Base-by-base conservation (phyloP, 441 rosid genomes). In the Erodium trifolium region DNA sequence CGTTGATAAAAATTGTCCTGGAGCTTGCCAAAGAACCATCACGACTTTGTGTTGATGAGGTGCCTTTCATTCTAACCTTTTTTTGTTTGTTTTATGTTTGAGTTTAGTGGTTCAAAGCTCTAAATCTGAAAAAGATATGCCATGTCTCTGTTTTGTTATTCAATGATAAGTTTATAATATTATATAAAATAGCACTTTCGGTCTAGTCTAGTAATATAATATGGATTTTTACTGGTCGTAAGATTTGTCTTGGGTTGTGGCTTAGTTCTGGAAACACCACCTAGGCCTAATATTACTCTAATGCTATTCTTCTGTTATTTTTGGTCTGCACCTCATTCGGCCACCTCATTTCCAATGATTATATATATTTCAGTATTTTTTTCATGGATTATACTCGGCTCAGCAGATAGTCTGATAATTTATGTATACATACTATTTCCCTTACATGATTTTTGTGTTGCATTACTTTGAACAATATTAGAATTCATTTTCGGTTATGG, bases 11-110 rank as follows among this genome's bases (percentile, higher is more conserved):
- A 83, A 82, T 85, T 73, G 98, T 93, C 41, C 86, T 93, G 8
- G 98, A 93, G 82, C 80, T 93, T 79, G 98, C 98, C 73, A 93
- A 93, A 85, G 98, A 91, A 68, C 97, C 97, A 18, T 85, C 95
- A n/a, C 83, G 87, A 49, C 88, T 89, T 6, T 93, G 98, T 62
- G 97, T 88, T 67, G 97, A 89, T 71, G 96, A 90, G 93, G 94
- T 90, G 82, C 12, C 60, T 77, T 59, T 59, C 63, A 17, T 18
- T 59, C 29, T 2, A 23, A 17, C 31, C 63, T 59, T 59, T 57
- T 57, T 27, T 57, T 3, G n/a, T n/a, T 2, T 23, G 27, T 57
- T 17, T 57, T 17, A 57, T 57, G 63, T 17, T 57, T 59, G 13
- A 34, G 37, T 34, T 34, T 3, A 45, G 51, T 45, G 51, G 51